These are phyloP conservation scores for Globisporangium cystogenes DNA, from an alignment of 352 stramenopile genomes.

Conservation along the genomic window DNA sequence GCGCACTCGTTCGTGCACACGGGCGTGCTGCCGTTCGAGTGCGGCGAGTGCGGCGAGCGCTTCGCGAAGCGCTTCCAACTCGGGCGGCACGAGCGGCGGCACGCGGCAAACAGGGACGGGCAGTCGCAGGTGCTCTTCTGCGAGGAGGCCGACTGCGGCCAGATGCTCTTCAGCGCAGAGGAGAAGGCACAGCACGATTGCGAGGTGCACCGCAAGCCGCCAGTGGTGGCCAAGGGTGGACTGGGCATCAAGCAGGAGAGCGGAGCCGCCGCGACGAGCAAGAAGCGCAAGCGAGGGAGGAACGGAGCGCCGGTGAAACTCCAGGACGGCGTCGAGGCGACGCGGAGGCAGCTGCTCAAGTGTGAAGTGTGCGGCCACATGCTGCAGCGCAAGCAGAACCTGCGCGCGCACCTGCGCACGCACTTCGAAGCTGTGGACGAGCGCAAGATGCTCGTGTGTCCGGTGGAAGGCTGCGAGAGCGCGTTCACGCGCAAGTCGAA, in stretches of 20 bases:
- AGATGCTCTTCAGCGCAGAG: constrained; percentile 46
- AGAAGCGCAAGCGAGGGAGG: constrained; percentile 5
- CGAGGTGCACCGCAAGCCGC: constrained; percentile 17
- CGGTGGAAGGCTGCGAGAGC: constrained; percentile 50
- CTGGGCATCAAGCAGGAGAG: background rate
- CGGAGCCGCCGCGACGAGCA: background rate
- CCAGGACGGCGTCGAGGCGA: background rate
- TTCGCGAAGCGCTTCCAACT: constrained; percentile 68
- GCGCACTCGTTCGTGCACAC: constrained; percentile 76
- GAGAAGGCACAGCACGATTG: constrained; percentile 39
- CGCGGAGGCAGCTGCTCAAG: constrained; percentile 16
- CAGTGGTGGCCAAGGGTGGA: no score
- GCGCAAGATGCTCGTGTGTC: constrained; percentile 57
- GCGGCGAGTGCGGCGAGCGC: constrained; percentile 40
- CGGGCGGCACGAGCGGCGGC: constrained; percentile 36
- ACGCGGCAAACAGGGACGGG: constrained; percentile 18
- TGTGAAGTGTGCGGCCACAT: constrained; percentile 48
- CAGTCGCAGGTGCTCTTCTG: constrained; percentile 47
- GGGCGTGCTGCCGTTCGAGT: constrained; percentile 67
- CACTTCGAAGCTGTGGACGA: constrained; percentile 61
- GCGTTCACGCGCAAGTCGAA: constrained; percentile 69
- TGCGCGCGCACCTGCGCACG: constrained; percentile 53
- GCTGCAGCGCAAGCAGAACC: constrained; percentile 45
- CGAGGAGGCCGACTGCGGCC: constrained; percentile 30
- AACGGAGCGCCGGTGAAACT: no score